These are phyloP conservation scores for Penicillium thymicola DNA, from an alignment of 2,329 filamentous ascomycete genomes.

Conservation along the genomic window DNA sequence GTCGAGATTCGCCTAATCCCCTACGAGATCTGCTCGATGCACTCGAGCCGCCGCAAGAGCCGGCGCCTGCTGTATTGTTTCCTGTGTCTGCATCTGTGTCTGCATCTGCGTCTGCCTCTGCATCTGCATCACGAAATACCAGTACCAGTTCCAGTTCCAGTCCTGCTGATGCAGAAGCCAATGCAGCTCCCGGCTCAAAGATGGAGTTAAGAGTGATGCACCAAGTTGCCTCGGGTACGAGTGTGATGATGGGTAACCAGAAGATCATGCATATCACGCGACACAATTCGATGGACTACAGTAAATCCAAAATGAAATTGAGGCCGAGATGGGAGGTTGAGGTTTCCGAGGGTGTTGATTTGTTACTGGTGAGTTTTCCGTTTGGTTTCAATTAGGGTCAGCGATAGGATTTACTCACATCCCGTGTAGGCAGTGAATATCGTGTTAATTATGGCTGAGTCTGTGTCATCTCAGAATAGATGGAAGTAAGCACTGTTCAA, in stretches of 20 bases:
- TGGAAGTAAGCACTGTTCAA: background rate
- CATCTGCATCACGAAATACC: background rate
- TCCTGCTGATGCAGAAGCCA: background rate
- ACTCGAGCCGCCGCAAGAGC: conserved; percentile 21
- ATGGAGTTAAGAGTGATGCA: conserved; percentile 18
- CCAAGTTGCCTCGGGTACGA: conserved; percentile 6
- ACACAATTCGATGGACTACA: conserved; percentile 14
- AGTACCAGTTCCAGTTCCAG: background rate
- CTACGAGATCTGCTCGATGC: conserved; percentile 22
- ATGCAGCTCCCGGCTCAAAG: background rate
- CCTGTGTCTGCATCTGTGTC: background rate
- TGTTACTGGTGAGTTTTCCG: conserved; percentile 19
- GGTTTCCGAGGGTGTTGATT: conserved; percentile 23
- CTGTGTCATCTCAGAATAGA: background rate
- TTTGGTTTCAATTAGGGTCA: background rate
- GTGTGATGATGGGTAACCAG: conserved; percentile 20
- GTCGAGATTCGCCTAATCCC: conserved; percentile 11
- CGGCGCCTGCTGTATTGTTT: conserved; percentile 15
- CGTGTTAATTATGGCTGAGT: conserved; percentile 18
- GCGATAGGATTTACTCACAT: background rate
- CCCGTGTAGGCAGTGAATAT: conserved; percentile 17
- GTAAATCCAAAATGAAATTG: conserved; percentile 5
- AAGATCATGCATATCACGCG: conserved; percentile 18
- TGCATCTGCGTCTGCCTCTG: background rate
- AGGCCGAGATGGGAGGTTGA: conserved; percentile 22